Evolutionary conservation across 345 rosid genomes (phyloP), one percentile per base, ranked within the genome.

Genomic region (Abelmoschus esculentus): DNA sequence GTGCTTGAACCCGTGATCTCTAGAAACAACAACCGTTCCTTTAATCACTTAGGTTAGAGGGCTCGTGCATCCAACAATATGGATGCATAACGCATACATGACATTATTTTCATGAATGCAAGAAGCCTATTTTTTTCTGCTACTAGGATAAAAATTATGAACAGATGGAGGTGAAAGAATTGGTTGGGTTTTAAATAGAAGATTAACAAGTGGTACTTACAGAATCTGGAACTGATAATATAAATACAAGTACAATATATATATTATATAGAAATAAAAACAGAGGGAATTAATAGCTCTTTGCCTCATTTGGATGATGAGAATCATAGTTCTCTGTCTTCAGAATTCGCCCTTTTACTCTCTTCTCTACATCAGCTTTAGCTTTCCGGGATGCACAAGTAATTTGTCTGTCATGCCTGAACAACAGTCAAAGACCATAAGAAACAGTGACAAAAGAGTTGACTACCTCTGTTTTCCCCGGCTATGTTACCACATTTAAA

Each of bases 331-430:
- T 81, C 60, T 73, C 77, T 44, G 47, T 50, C 70, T 77, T 79
- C 22, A 54, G 28, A 32, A 63, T 63, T 68, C 60, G 31, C 17
- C 76, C 81, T 71, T 79, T 79, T 58, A 75, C 76, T 49, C 68
- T 65, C 75, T 75, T 79, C 54, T 73, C 29, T 6, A 60, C 78
- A 77, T 79, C 80, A 9, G 50, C 70, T 71, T 63, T 75, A 22
- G 73, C 68, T 77, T 73, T 83, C 72, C 53, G 69, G 11, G 76
- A 55, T 17, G 80, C 76, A 70, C 66, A 73, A 31, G 59, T 72
- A 68, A 54, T 73, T 69, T 73, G 69, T 13, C 78, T 83, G 31
- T 77, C 83, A n/a, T 72, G 73, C 78, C 86, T 83, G 80, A 52
- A 64, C 19, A 17, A 22, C 49, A 65, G 8, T n/a, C 54, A 49